These are phyloP conservation scores for Tremellales sp. DNA, from an alignment of 1,284 basidiomycete genomes.

Conservation along the genomic window DNA sequence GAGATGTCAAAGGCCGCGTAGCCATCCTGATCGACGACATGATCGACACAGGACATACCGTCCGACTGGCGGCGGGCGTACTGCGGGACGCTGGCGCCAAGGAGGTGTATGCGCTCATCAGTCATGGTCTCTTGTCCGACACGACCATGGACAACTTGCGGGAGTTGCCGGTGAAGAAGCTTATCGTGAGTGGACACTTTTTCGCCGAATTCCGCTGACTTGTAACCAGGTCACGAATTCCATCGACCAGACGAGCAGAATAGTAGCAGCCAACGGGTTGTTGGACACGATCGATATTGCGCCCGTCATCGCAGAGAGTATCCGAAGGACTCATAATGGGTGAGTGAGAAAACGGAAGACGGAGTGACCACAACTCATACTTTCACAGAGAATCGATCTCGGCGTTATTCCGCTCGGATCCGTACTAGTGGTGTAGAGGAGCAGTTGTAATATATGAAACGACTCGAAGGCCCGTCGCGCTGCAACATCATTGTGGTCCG, in stretches of 20 bases:
- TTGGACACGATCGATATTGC: constrained; percentile 73
- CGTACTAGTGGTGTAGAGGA: constrained; percentile 10
- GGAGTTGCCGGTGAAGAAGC: constrained; percentile 73
- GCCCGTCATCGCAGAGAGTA: constrained; percentile 89
- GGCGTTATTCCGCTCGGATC: constrained; percentile 41
- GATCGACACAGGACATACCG: constrained; percentile 91
- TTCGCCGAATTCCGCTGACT: constrained; percentile 14
- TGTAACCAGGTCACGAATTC: constrained; percentile 66
- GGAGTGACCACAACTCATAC: background rate
- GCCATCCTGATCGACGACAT: constrained; percentile 97
- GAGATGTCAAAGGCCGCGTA: constrained; percentile 90
- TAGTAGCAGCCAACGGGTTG: constrained; percentile 47
- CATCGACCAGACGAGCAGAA: constrained; percentile 61
- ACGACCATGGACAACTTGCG: constrained; percentile 72
- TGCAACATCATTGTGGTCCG: too few relatives aligned
- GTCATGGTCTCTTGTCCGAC: constrained; percentile 88
- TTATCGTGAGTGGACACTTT: constrained; percentile 65
- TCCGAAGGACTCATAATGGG: constrained; percentile 94
- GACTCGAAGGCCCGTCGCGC: too few relatives aligned
- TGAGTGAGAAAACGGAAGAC: constrained; percentile 51
- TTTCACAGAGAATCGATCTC: constrained; percentile 38
- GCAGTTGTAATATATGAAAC: background rate
- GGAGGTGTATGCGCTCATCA: constrained; percentile 82
- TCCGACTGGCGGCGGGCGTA: constrained; percentile 78
- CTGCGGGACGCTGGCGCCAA: constrained; percentile 84